Evolutionary conservation across 2,329 filamentous ascomycete species (phyloP), one percentile per base, ranked within the genome.

Genomic region (Gnomoniopsis sp.): DNA sequence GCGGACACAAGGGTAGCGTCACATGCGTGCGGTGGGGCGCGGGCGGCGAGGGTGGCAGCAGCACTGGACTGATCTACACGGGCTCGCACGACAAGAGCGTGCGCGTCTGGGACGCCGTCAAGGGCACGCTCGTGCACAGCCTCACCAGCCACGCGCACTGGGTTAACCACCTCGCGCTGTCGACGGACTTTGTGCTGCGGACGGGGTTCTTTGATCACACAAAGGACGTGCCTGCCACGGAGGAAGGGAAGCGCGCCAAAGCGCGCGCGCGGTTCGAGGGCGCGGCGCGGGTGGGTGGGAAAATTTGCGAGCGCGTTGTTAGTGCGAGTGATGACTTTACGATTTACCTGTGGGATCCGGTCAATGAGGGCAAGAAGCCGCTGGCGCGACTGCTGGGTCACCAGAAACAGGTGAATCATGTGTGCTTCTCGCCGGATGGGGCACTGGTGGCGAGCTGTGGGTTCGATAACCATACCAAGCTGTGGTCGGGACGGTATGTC

Each of bases 281-380:
- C 70, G 92, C 92, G 1, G 91, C 91, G 6, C 89, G 81, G 2
- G 81, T 92, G 30, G 85, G 88, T 63, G 89, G 89, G 26, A 85
- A 88, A 68, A 80, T 96, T 22, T 86, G 89, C 1, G 95, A 99
- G 76, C 85, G 90, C 30, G 76, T 98, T 3, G 90, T 96, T 2
- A 96, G 92, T 10, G 95, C 93, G 2, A 93, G 89, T 65, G 95
- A 98, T 70, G 95, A 99, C 72, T 96, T 93, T 72, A 96, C 93
- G 6, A 93, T 99, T 83, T 96, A 92, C 71, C 82, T 99, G 8
- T 99, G 93, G 93, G 90, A 96, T 61, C 93, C 93, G 0, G 80
- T 87, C 11, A 81, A 79, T 47, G 74, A 82, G 60, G 87, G 88
- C 3, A 90, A 81, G 8, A 97, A 98, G 72, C 93, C 93, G 0